A percentile compares a stretch with the other conserved stretches of the same genome.
These are phyloP conservation scores for Hyaloscypha finlandica DNA, from an alignment of 495 filamentous ascomycete genomes.

Conservation along the genomic window DNA sequence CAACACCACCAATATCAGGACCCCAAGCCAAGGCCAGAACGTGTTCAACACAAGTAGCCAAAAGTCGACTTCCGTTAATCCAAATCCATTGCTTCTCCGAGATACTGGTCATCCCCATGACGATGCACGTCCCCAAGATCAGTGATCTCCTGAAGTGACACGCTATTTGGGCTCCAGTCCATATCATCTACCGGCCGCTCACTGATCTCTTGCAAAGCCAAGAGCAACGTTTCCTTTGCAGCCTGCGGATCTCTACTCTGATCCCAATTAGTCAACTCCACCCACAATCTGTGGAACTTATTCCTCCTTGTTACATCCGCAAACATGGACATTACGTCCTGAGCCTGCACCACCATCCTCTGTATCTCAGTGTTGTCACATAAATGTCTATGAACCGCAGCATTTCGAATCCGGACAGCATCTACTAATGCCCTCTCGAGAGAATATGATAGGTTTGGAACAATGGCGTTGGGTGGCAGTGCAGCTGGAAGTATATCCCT, in stretches of 20 bases:
- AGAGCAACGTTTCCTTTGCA: constrained; percentile 18
- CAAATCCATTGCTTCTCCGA: constrained; percentile 26
- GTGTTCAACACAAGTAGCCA: neutral
- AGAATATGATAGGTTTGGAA: constrained; percentile 16
- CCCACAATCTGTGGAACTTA: constrained; percentile 25
- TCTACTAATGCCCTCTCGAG: constrained; percentile 24
- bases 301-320: constrained; percentile 21
- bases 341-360: constrained; percentile 26
- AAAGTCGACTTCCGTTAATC: constrained; percentile 13
- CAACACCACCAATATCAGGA: neutral
- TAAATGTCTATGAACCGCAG: constrained; percentile 31
- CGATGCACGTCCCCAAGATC: neutral
- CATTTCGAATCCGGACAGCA: constrained; percentile 29
- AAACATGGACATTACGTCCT: constrained; percentile 33
- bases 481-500: constrained; percentile 26
- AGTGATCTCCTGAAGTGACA: constrained; percentile 27
- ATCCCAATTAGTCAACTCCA: constrained; percentile 29
- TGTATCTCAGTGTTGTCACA: constrained; percentile 29
- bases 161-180: constrained; percentile 34
- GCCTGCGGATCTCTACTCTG: constrained; percentile 10
- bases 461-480: constrained; percentile 23
- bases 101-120: neutral
- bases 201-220: constrained; percentile 25
- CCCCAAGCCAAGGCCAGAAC: no score
- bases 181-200: constrained; percentile 32